phyloP scores from a whole-genome alignment of 2,329 filamentous ascomycete genomes.

The Lachnellula hyalina region DNA sequence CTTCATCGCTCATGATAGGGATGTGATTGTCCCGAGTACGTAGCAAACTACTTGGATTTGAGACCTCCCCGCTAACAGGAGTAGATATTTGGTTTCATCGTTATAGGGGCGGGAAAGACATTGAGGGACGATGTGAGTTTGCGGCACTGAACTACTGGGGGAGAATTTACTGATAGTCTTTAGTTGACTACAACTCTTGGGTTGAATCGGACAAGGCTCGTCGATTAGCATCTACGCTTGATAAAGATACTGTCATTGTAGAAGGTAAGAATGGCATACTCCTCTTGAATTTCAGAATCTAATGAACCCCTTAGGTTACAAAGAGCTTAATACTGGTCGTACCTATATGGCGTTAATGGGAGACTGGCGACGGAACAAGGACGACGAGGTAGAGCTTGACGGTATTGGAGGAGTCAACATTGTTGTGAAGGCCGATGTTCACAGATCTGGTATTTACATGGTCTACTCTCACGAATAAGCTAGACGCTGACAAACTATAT shows the following conservation, averaged over 20 bases:
- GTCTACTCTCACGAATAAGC: not conserved
- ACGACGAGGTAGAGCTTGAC: conserved; percentile 87
- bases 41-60: conserved; percentile 13
- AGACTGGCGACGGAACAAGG: conserved; percentile 86
- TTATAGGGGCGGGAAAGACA: conserved; percentile 69
- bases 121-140: conserved; percentile 85
- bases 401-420: conserved; percentile 97
- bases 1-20: conserved; percentile 87
- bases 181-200: conserved; percentile 99
- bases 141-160: conserved; percentile 18
- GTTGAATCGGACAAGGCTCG: conserved; percentile 83
- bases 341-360: conserved; percentile 88
- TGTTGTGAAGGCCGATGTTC: conserved; percentile 94
- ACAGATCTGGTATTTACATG: conserved; percentile 67
- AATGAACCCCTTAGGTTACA: conserved; percentile 60
- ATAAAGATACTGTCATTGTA: conserved; percentile 77
- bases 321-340: conserved; percentile 85
- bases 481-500: conserved; percentile 23
- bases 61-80: conserved; percentile 25
- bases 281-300: conserved; percentile 1
- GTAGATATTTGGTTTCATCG: conserved; percentile 96
- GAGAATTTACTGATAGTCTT: conserved; percentile 11
- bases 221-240: conserved; percentile 65
- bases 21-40: conserved; percentile 92
- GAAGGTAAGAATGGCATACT: conserved; percentile 57